Evolutionary conservation across 768 basidiomycete species (phyloP), one percentile per base, ranked within the genome.

Genomic region (Dacryopinax primogenitus): DNA sequence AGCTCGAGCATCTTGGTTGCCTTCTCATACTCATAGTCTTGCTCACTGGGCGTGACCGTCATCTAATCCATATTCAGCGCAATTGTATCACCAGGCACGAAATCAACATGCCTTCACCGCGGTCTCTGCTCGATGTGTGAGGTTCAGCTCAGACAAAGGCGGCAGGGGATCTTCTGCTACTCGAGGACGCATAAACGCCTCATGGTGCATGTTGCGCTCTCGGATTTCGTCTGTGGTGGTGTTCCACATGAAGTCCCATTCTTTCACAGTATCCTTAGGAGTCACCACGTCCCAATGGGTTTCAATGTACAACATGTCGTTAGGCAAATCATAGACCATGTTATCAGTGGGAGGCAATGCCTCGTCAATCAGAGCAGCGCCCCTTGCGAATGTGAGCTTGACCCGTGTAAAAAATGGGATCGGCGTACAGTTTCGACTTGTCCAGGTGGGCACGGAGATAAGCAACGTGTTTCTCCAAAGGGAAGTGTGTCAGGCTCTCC

Each of bases 391-490:
- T 68, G 4, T 76, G 33, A 33, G 87, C 76, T 26, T 78, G 76
- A 30, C 84, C 70, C 26, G 78, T 77, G 28, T 69, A 68, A 3
- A 82, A 80, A 62, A 88, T 72, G n/a, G 47, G 47, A 63, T 70
- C 11, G 69, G 82, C 91, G 76, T 71, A 94, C 93, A 96, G 69
- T 1, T 86, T 84, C 72, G 85, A 86, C 76, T 96, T 96, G 72
- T 94, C 90, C 33, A 96, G 78, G 70, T 90, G 82, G 11, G 79
- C 79, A 41, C 94, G 82, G 63, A 97, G 78, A 71, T 92, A 92
- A 68, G 86, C 82, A 33, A 96, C 72, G 70, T 94, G 92, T n/a
- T 80, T 79, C 32, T 85, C 77, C n/a, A 96, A 74, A 72, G 91
- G 83, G 70, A 96, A 95, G 51, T 90, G 82, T 4, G 81, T 82